Conservation (phyloP, 1,284 basidiomycete genomes). For the Hortiboletus rubellus region DNA sequence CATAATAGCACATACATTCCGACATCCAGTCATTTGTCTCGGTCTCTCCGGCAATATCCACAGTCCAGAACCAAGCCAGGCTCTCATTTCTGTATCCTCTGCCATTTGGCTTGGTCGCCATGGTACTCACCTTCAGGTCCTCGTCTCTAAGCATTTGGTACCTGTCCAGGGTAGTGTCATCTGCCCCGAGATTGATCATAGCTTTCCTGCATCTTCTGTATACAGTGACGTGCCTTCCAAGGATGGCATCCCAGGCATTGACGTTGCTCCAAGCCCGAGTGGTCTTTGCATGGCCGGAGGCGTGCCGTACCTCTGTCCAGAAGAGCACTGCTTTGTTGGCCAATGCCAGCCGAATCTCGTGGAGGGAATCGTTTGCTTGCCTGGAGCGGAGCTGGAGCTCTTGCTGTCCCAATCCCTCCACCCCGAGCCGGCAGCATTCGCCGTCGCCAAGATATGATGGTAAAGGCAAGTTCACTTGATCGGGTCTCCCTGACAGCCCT, state of each 20-base stretch:
- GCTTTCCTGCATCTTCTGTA: background rate
- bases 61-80: conserved; percentile 1
- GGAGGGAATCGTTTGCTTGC: background rate
- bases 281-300: background rate
- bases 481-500: too few species aligned
- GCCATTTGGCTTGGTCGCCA: too few species aligned
- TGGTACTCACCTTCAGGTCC: background rate
- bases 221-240: background rate
- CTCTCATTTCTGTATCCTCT: too few species aligned
- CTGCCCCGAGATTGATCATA: background rate
- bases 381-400: background rate
- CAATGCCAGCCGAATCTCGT: background rate
- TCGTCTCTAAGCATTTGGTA: background rate
- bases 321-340: background rate
- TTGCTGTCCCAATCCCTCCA: background rate
- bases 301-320: background rate
- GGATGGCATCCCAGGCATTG: background rate
- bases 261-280: background rate
- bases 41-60: background rate
- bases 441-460: too few species aligned
- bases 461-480: too few species aligned
- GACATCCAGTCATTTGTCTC: background rate
- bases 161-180: accelerated
- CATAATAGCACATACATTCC: background rate
- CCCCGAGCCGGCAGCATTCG: background rate